Evolutionary conservation across 176 grass and related monocot species (phyloP).

Genomic region (Cenchrus fungigraminus): DNA sequence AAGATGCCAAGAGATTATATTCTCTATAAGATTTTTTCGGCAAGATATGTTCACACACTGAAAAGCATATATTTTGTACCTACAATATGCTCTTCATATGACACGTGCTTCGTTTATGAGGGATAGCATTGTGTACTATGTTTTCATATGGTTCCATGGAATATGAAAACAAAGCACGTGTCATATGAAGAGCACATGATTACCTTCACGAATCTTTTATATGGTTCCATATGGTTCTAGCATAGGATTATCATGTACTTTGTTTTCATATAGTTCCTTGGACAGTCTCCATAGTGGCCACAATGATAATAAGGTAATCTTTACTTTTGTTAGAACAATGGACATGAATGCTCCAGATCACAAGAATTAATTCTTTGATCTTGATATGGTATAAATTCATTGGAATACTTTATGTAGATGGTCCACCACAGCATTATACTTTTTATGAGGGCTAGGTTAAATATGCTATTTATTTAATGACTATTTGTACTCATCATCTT

Average conservation of each 20-base stretch:
- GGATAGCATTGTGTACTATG: neutral
- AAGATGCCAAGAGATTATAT: conserved; percentile 21
- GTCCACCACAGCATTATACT: conserved; percentile 34
- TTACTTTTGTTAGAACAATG: neutral
- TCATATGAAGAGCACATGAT: too few relatives aligned
- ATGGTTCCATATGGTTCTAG: too few relatives aligned
- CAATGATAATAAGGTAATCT: neutral
- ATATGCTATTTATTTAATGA: conserved; percentile 20
- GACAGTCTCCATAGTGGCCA: neutral
- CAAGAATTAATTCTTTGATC: conserved; percentile 37
- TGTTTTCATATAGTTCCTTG: neutral
- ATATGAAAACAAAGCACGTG: too few relatives aligned
- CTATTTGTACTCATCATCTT: neutral
- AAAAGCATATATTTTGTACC: conserved; percentile 23
- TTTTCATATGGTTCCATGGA: neutral
- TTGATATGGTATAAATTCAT: conserved; percentile 37
- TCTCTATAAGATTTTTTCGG: conserved; percentile 3
- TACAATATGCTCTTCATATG: conserved; percentile 1
- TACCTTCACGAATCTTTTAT: too few relatives aligned
- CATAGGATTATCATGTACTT: neutral
- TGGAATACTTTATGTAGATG: conserved; percentile 34
- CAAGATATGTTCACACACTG: neutral
- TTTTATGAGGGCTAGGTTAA: conserved; percentile 13
- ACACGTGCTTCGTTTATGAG: neutral
- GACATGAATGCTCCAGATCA: neutral